Base-by-base conservation (phyloP, 2,329 filamentous ascomycete genomes). In the Cyclaneusma minus region DNA sequence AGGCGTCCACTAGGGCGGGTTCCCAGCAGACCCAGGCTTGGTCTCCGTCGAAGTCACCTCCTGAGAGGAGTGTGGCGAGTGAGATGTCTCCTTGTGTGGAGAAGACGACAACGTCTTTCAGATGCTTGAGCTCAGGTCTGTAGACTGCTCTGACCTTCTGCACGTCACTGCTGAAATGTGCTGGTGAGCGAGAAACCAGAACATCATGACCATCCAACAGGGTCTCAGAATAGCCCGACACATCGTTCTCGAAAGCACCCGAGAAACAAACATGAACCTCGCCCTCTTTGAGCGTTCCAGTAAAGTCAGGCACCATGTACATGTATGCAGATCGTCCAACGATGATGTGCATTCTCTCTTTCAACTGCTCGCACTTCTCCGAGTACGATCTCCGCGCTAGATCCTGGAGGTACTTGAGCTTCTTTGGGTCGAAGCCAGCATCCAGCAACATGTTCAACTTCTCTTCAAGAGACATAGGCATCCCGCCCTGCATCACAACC, bases 71-170 rank as follows among this genome's bases (percentile, higher is more conserved):
- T 6, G 69, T 64, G 0, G 79, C 81, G 0, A 84, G 57, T 0
- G 79, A 67, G 1, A 51, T 53, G 14, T 60, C 43, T 0, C 78
- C 78, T 32, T 62, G 65, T 0, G 56, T 58, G 0, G 80, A 60
- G 37, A 95, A 94, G 0, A 94, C 63, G 9, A 89, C 60, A 2
- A 93, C 72, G 38, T 94, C 77, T 33, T 77, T 77, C 0, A 93
- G 49, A 3, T 68, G 64, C 3, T 72, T 65, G 0, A 87, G 52
- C 21, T 71, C 60, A 0, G 61, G 58, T n/a, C 55, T 60, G 32
- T 62, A 68, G 0, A 73, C 67, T 0, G 59, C 64, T 19, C 50
- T 60, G 6, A 76, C 73, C 29, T 64, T 75, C 39, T 85, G 80
- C 0, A 87, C 69, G 34, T 89, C 80, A 15, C 71, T 80, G 0